phyloP scores from a whole-genome alignment of 164 flowering plant species.

The Stephania japonica region DNA sequence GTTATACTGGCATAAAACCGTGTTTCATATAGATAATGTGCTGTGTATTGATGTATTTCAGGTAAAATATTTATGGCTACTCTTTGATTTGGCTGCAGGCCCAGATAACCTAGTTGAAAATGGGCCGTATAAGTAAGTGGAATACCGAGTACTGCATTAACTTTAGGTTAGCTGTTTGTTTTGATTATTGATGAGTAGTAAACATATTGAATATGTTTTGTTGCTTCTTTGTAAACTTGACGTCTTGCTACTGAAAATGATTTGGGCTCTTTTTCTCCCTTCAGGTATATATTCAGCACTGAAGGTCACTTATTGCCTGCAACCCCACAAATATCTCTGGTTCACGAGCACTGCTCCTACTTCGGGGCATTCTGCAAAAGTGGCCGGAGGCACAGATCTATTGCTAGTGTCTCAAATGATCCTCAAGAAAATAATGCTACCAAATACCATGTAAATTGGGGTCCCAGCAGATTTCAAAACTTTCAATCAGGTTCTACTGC shows the following conservation, averaged over 20 bases:
- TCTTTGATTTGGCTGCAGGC: slow-evolving; percentile 95
- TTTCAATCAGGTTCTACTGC: slow-evolving; percentile 19
- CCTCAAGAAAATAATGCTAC: slow-evolving; percentile 35
- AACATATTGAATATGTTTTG: background rate
- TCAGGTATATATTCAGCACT: slow-evolving; percentile 88
- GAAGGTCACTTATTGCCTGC: slow-evolving; percentile 94
- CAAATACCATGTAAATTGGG: slow-evolving; percentile 17
- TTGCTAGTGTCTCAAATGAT: slow-evolving; percentile 24
- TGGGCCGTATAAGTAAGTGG: slow-evolving; percentile 89
- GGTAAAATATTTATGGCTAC: slow-evolving; percentile 99
- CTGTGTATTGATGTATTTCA: slow-evolving; percentile 15
- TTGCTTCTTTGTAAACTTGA: background rate
- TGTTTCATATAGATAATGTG: too few relatives aligned
- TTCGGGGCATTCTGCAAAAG: slow-evolving; percentile 70
- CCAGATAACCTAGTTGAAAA: slow-evolving; percentile 92
- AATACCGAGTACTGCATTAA: background rate
- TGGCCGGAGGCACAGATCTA: slow-evolving; percentile 24
- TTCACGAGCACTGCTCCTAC: slow-evolving; percentile 77
- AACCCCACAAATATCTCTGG: slow-evolving; percentile 79
- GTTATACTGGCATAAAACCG: too few relatives aligned
- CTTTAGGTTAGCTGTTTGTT: background rate
- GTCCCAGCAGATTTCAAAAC: slow-evolving; percentile 20
- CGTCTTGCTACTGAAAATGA: background rate
- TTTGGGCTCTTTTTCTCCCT: background rate
- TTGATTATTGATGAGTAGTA: background rate